Evolutionary conservation across 108 stramenopile species (phyloP).

Genomic region (Cyclotella sp.): DNA sequence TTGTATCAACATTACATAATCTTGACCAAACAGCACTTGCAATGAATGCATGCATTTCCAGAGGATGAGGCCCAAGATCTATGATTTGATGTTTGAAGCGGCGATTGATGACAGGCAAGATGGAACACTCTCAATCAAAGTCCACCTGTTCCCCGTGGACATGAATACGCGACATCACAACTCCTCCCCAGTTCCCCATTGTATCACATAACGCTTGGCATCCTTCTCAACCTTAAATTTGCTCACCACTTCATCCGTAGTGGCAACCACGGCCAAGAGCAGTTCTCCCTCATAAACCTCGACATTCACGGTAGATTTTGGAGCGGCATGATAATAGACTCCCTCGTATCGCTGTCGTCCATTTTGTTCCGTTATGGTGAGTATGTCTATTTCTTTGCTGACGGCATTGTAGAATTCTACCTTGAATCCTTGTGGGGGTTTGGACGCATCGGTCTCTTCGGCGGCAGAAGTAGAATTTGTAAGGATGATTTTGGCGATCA

Average conservation of each 20-base stretch:
- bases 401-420: slow-evolving; percentile 12
- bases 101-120: not conserved
- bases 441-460: not conserved
- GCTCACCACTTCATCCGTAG: slow-evolving; percentile 3
- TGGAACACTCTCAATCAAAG: not conserved
- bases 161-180: not conserved
- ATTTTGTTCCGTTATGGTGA: not conserved
- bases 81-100: no score
- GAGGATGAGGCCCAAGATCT: no score
- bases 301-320: not conserved
- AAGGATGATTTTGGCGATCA: not conserved
- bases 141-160: no score
- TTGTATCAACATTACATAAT: no score
- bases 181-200: slow-evolving; percentile 8
- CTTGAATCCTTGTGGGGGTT: not conserved
- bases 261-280: not conserved
- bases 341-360: not conserved
- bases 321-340: slow-evolving; percentile 1
- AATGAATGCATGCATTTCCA: no score
- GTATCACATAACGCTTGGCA: not conserved
- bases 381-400: slow-evolving; percentile 2
- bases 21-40: no score
- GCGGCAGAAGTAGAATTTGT: not conserved
- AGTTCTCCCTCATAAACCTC: slow-evolving; percentile 4
- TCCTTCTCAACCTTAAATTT: not conserved